Conservation (phyloP, 805 yeast genomes). For the Teunomyces lycoperdinae region DNA sequence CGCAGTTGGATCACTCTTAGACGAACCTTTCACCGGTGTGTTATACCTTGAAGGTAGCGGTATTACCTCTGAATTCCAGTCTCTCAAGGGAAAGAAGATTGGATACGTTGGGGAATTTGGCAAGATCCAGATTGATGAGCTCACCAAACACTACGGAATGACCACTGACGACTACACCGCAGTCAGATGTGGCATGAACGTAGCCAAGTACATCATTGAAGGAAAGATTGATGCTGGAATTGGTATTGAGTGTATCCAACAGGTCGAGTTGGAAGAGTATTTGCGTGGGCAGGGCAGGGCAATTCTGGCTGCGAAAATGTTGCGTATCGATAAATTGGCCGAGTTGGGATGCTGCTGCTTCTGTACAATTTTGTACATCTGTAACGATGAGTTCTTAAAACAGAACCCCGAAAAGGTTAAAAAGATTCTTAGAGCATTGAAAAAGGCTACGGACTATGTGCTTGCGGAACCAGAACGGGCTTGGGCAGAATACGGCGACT, state of each 20-base stretch:
- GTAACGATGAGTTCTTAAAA: slow-evolving; percentile 48
- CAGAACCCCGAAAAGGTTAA: slow-evolving; percentile 45
- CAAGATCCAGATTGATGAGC: slow-evolving; percentile 55
- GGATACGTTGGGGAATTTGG: slow-evolving; percentile 63
- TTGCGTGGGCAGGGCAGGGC: slow-evolving; percentile 42
- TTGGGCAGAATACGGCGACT: slow-evolving; percentile 43
- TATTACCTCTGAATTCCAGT: slow-evolving; percentile 48
- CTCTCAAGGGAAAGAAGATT: slow-evolving; percentile 51
- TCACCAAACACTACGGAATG: slow-evolving; percentile 56
- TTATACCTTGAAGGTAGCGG: slow-evolving; percentile 51
- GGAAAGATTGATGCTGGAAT: slow-evolving; percentile 57
- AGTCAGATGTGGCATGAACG: slow-evolving; percentile 59
- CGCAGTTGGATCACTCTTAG: slow-evolving; percentile 52
- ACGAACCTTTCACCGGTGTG: slow-evolving; percentile 58
- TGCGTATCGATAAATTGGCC: slow-evolving; percentile 54
- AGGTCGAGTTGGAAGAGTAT: slow-evolving; percentile 54
- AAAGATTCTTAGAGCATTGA: slow-evolving; percentile 46
- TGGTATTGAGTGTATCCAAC: slow-evolving; percentile 59
- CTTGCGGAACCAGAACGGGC: slow-evolving; percentile 43
- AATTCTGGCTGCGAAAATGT: slow-evolving; percentile 48
- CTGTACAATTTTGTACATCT: slow-evolving; percentile 54
- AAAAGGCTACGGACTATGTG: slow-evolving; percentile 50
- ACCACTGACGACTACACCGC: slow-evolving; percentile 55
- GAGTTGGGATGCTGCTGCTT: slow-evolving; percentile 59
- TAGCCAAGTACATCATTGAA: slow-evolving; percentile 52